These are phyloP conservation scores for Ceratobasidium sp. DNA, from an alignment of 1,284 basidiomycete species.

Conservation along the genomic window DNA sequence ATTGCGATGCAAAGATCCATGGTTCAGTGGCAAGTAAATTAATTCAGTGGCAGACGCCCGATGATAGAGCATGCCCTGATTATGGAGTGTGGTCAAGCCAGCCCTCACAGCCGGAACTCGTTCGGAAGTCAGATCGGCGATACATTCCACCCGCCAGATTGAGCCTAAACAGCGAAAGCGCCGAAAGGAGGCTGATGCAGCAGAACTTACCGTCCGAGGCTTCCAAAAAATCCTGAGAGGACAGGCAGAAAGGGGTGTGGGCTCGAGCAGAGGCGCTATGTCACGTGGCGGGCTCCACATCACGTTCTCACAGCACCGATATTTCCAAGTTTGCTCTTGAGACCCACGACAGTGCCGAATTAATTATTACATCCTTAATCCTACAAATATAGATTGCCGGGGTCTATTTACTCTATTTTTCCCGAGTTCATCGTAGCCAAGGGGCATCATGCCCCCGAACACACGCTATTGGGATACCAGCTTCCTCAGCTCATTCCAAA, in stretches of 20 bases:
- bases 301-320: background rate
- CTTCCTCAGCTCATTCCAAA: slow-evolving; percentile 13
- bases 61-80: background rate
- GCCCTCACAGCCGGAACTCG: background rate
- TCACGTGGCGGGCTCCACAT: background rate
- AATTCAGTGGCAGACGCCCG: background rate
- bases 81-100: background rate
- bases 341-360: background rate
- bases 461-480: slow-evolving; percentile 33
- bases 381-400: background rate
- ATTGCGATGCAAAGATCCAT: background rate
- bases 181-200: background rate
- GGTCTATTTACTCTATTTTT: background rate
- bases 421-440: background rate
- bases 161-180: background rate
- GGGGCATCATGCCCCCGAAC: slow-evolving; percentile 15
- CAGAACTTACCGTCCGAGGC: background rate
- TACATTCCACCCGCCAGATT: background rate
- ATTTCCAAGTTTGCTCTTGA: slow-evolving; percentile 1
- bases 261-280: background rate
- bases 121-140: background rate
- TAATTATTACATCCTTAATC: background rate
- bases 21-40: background rate
- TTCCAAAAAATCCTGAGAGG: background rate
- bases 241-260: background rate